Evolutionary conservation across 768 basidiomycete genomes (phyloP), one percentile per base, ranked within the genome.

Genomic region (Daedalea quercina): DNA sequence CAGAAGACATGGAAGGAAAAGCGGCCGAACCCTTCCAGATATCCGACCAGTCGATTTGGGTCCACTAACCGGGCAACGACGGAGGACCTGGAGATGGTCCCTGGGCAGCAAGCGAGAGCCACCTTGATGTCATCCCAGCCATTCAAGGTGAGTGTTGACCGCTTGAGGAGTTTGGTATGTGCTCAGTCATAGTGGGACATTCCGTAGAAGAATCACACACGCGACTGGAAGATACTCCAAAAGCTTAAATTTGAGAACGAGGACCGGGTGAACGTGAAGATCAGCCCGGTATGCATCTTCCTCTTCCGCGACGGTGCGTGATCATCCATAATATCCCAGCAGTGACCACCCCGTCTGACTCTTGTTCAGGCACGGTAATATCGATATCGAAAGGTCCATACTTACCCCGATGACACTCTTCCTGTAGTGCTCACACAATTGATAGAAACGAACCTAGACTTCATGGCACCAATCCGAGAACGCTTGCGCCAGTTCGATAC

Each of bases 261-360:
- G 9, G 77, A 80, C 20, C 73, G 81, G 50, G 73, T 84, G 9
- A 66, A 75, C 34, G 78, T 86, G 19, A 74, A 76, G 45, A 69
- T 84, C 40, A 67, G 77, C 23, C 80, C 85, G 1, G 74, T 87
- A 69, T 84, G 73, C 58, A 76, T 87, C 53, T 84, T 85, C 67
- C 72, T 87, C 3, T 71, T 80, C 54, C 74, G 80, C 55, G 77
- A 84, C 63, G 84, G 84, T 77, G 57, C 33, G 70, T 63, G 11
- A 41, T 6, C 43, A n/a, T 28, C 28, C 20, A 43, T 20, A n/a
- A n/a, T n/a, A n/a, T n/a, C n/a, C n/a, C n/a, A n/a, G n/a, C n/a
- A n/a, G n/a, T n/a, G n/a, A n/a, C n/a, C n/a, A n/a, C n/a, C n/a
- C n/a, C n/a, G 7, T 3, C 13, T 25, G 44, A 35, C 8, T 17